A percentile compares a stretch with the other conserved stretches of the same genome.
phyloP scores from a whole-genome alignment of 345 rosid species.

The Aquilaria yunnanensis region DNA sequence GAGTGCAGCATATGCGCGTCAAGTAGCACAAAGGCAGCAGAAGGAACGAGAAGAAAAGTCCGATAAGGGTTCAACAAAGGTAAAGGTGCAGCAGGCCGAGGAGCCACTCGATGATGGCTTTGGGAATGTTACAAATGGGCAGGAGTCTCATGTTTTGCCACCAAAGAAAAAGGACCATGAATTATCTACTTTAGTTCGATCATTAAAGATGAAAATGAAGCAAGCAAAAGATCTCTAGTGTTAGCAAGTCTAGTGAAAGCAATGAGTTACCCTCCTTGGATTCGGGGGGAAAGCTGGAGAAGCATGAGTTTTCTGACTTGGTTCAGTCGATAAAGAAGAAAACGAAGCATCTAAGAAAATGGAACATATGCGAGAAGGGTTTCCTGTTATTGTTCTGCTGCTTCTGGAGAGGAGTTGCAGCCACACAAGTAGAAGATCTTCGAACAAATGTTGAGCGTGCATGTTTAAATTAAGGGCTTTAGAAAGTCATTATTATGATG shows the following conservation, averaged over 20 bases:
- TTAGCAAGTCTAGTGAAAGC: constrained; percentile 24
- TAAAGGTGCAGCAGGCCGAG: constrained; percentile 12
- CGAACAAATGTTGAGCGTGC: too few species aligned
- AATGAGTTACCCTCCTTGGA: constrained; percentile 7
- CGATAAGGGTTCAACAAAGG: constrained; percentile 18
- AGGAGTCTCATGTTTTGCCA: constrained; percentile 13
- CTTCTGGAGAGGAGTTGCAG: too few species aligned
- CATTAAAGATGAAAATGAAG: constrained; percentile 69
- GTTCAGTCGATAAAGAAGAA: constrained; percentile 26
- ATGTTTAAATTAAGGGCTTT: too few species aligned
- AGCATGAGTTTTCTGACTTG: constrained; percentile 13
- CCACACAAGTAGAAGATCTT: too few species aligned
- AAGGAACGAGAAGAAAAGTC: constrained; percentile 31
- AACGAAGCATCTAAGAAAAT: constrained; percentile 15
- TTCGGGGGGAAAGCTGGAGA: neutral
- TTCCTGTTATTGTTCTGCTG: too few species aligned
- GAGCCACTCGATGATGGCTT: constrained; percentile 10
- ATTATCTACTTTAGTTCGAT: constrained; percentile 55
- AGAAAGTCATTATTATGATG: too few species aligned
- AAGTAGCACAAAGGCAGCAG: constrained; percentile 40
- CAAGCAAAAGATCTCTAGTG: constrained; percentile 28
- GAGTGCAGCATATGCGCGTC: constrained; percentile 83
- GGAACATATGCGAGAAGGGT: neutral
- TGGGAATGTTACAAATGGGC: constrained; percentile 12
- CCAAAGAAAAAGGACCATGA: constrained; percentile 48